phyloP scores from a whole-genome alignment of 208 protist genomes.

The Wallacemonas sp. region DNA sequence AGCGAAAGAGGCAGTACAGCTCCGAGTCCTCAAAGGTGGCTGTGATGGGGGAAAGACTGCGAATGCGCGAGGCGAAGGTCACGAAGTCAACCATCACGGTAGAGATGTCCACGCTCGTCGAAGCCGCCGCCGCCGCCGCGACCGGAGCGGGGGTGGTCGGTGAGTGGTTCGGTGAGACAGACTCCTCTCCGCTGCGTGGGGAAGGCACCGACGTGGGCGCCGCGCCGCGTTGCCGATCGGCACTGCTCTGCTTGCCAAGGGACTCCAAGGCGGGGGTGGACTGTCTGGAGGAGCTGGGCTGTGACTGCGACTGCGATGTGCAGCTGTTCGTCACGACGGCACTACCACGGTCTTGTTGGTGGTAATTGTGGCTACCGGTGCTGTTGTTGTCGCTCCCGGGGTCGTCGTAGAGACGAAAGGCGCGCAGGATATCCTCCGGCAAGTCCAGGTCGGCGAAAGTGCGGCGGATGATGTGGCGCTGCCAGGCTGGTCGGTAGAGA shows the following conservation, averaged over 20 bases:
- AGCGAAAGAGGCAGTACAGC: constrained; percentile 72
- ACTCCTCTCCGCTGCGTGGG: no score
- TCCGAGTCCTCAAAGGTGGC: constrained; percentile 70
- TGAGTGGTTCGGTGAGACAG: no score
- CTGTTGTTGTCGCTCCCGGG: constrained; percentile 4
- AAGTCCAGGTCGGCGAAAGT: constrained; percentile 59
- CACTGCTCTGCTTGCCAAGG: no score
- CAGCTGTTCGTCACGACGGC: no score
- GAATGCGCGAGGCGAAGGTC: constrained; percentile 57
- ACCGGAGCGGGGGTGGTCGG: neutral
- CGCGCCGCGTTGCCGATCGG: no score
- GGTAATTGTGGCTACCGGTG: neutral
- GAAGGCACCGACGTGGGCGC: no score
- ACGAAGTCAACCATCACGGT: constrained; percentile 56
- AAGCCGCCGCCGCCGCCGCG: neutral
- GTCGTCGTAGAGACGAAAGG: constrained; percentile 21
- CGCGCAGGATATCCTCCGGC: constrained; percentile 63
- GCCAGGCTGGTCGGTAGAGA: constrained; percentile 48
- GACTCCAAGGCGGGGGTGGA: no score
- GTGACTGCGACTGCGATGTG: no score
- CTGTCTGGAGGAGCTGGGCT: no score
- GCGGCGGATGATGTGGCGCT: constrained; percentile 34
- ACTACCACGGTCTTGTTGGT: no score
- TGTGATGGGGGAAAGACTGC: constrained; percentile 44
- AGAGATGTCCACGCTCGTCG: constrained; percentile 1